These are phyloP conservation scores for Thermochaetoides dissita DNA, from an alignment of 2,329 filamentous ascomycete species.

Conservation along the genomic window DNA sequence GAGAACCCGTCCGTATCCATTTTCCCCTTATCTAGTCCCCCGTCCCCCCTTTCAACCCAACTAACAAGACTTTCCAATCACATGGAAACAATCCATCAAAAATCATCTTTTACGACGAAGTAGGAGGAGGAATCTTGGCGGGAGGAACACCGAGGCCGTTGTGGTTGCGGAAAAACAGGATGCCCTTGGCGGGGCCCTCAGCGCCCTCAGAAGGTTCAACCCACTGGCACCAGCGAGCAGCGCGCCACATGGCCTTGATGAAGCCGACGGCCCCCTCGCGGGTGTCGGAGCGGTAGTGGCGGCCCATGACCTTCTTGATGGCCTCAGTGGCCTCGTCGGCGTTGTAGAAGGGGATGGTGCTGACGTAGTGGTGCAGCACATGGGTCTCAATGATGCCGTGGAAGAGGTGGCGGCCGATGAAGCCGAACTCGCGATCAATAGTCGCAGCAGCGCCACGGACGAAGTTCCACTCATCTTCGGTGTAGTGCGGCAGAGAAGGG, in stretches of 20 bases:
- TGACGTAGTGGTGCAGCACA: slow-evolving; percentile 95
- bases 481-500: slow-evolving; percentile 85
- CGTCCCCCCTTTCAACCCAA: too few relatives aligned
- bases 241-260: slow-evolving; percentile 67
- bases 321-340: slow-evolving; percentile 89
- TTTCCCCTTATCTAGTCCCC: too few relatives aligned
- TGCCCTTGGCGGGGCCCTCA: slow-evolving; percentile 64
- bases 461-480: slow-evolving; percentile 75
- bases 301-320: slow-evolving; percentile 89
- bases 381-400: slow-evolving; percentile 98
- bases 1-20: too few relatives aligned
- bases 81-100: background rate
- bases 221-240: slow-evolving; percentile 84
- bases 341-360: slow-evolving; percentile 91
- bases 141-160: slow-evolving; percentile 64
- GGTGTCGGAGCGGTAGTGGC: slow-evolving; percentile 79
- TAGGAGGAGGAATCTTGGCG: slow-evolving; percentile 10
- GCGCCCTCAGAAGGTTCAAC: slow-evolving; percentile 82
- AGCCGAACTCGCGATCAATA: slow-evolving; percentile 93
- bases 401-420: slow-evolving; percentile 78
- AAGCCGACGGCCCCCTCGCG: slow-evolving; percentile 69
- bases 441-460: slow-evolving; percentile 87
- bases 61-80: background rate
- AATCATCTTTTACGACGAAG: slow-evolving; percentile 1
- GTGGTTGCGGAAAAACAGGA: slow-evolving; percentile 89